Percentiles rank a stretch among this genome's conserved stretches.
phyloP scores from a whole-genome alignment of 495 filamentous ascomycete species.

The Evansstolkia leycettana region DNA sequence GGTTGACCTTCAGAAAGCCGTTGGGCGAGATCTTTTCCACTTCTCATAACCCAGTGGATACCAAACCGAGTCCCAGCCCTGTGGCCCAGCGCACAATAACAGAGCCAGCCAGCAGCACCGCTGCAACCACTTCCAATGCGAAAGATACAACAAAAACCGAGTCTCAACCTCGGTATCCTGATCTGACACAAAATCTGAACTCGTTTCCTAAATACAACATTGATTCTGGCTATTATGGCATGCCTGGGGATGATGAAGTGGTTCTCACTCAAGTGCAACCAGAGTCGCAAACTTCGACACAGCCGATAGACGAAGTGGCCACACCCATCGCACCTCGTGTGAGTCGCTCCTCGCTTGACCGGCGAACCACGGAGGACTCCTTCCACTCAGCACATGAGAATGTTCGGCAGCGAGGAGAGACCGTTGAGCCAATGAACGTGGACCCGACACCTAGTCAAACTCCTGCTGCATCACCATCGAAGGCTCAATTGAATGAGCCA shows the following conservation, averaged over 20 bases:
- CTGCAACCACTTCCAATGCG: conserved; percentile 9
- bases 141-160: conserved; percentile 9
- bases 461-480: conserved; percentile 2
- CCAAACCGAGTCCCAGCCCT: conserved; percentile 20
- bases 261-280: conserved; percentile 20
- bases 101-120: conserved; percentile 11
- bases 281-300: conserved; percentile 23
- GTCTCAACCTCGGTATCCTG: conserved; percentile 21
- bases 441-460: conserved; percentile 13
- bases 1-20: conserved; percentile 41
- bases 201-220: conserved; percentile 31
- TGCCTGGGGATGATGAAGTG: conserved; percentile 39
- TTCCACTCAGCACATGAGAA: conserved; percentile 62
- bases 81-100: conserved; percentile 23
- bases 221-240: conserved; percentile 80
- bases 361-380: conserved; percentile 43
- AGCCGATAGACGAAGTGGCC: conserved; percentile 25
- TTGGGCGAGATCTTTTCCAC: conserved; percentile 71
- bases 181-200: conserved; percentile 25
- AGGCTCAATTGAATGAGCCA: conserved; percentile 3
- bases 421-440: conserved; percentile 21
- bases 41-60: conserved; percentile 32
- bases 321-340: conserved; percentile 14
- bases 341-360: conserved; percentile 23
- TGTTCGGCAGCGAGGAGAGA: conserved; percentile 26